Percentiles rank a stretch among this genome's conserved stretches.
phyloP scores from a whole-genome alignment of 306 rosid genomes.

The Senna tora region DNA sequence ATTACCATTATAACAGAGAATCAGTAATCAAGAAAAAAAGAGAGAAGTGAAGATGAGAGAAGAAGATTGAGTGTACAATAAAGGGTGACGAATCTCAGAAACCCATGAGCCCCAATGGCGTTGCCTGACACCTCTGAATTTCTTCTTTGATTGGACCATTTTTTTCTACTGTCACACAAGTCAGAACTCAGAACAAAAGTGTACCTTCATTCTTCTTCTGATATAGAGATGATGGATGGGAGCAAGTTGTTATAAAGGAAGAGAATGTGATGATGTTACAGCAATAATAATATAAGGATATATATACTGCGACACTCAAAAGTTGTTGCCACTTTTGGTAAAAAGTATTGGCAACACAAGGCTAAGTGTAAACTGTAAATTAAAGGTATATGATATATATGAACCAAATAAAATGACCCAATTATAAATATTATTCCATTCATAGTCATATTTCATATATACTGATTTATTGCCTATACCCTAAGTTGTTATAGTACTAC shows the following conservation, averaged over 20 bases:
- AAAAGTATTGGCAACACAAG: background rate
- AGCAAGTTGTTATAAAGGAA: background rate
- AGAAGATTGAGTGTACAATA: conserved; percentile 46
- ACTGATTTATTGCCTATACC: too few relatives aligned
- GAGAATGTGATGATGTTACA: background rate
- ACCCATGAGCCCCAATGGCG: conserved; percentile 98
- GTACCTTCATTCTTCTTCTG: too few relatives aligned
- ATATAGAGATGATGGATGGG: background rate
- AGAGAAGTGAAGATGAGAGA: too few relatives aligned
- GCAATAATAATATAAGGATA: background rate
- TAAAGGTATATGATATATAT: too few relatives aligned
- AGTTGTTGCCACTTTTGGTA: background rate
- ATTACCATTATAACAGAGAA: too few relatives aligned
- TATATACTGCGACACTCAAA: background rate
- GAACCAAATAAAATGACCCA: background rate
- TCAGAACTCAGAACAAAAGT: too few relatives aligned
- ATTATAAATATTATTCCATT: too few relatives aligned
- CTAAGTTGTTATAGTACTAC: too few relatives aligned
- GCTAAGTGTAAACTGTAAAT: background rate
- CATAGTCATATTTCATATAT: too few relatives aligned
- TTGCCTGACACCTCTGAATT: conserved; percentile 87
- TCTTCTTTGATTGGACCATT: conserved; percentile 54
- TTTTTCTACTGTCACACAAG: too few relatives aligned
- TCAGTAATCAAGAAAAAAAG: background rate
- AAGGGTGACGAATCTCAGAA: conserved; percentile 87